Evolutionary conservation across 1,284 basidiomycete species (phyloP), one percentile per base, ranked within the genome.

Genomic region (Boletus sp.): DNA sequence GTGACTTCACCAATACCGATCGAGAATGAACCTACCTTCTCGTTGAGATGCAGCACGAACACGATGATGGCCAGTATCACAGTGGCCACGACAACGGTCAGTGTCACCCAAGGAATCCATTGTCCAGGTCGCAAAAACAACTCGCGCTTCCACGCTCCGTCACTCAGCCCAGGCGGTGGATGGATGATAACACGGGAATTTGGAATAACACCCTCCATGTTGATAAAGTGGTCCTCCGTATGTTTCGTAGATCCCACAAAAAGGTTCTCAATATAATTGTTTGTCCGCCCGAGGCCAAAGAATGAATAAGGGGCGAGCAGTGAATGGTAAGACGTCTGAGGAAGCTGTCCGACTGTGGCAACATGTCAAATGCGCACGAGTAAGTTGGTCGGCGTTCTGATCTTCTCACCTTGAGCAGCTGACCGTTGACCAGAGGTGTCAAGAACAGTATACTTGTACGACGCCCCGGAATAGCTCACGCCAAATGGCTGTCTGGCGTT

Each of bases 201-300:
- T 1, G 96, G 96, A 37, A 99, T 93, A 14, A 99, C 85, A 23
- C 94, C 94, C 64, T 99, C 96, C 74, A 99, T 85, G 58, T 88
- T 85, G 64, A 95, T 90, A 56, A 74, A 88, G 61, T 96, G 89
- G 38, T 82, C 66, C 32, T 69, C 58, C 5, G 75, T 70, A 55
- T 89, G 82, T 25, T 90, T 77, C 4, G 92, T 94, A 2, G 90
- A 86, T 12, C 94, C 94, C 8, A 95, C 88, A 63, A 94, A 93
- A 4, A 96, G 77, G 64, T 94, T 94, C 74, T 99, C 96, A 61
- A 99, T 92, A 70, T 99, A 99, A 68, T 99, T 99, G 72, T 99
- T 99, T n/a, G 95, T 99, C 36, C 96, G 81, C 0, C 96, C 96
- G 2, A 99, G 82, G 1, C 96, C 96, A 62, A 99, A 92, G 77